phyloP scores from a whole-genome alignment of 768 basidiomycete species.

The Xanthoconium purpureum region DNA sequence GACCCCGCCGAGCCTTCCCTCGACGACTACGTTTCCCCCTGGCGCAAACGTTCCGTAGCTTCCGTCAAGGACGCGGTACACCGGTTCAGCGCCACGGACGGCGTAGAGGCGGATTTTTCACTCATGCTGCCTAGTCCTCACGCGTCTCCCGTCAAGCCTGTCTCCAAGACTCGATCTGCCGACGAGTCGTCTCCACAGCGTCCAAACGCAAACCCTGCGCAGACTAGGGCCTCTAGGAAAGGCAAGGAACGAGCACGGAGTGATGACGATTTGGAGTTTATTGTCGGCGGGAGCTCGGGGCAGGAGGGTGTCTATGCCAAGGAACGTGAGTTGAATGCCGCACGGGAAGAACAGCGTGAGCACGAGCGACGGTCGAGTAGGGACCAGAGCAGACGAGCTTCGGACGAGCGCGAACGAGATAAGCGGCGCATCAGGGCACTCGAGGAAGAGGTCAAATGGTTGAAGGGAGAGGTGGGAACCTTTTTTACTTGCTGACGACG shows the following conservation, averaged over 20 bases:
- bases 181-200: constrained; percentile 14
- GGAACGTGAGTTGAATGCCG: constrained; percentile 59
- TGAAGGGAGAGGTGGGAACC: constrained; percentile 53
- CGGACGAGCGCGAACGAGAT: constrained; percentile 49
- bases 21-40: constrained; percentile 26
- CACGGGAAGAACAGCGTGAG: constrained; percentile 48
- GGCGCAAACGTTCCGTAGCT: constrained; percentile 34
- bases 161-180: constrained; percentile 25
- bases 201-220: background rate
- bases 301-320: constrained; percentile 53
- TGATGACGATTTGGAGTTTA: constrained; percentile 26
- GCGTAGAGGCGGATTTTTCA: constrained; percentile 48
- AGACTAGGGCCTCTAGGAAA: constrained; percentile 30
- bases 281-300: constrained; percentile 41
- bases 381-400: constrained; percentile 29
- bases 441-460: constrained; percentile 59
- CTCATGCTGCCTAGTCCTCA: constrained; percentile 48
- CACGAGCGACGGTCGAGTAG: constrained; percentile 41
- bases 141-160: constrained; percentile 30
- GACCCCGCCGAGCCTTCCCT: constrained; percentile 4
- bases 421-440: constrained; percentile 61
- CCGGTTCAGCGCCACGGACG: constrained; percentile 42
- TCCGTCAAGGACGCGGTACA: constrained; percentile 51
- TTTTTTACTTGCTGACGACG: background rate
- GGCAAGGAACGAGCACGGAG: constrained; percentile 44